Evolutionary conservation across 2,329 filamentous ascomycete species (phyloP).

Genomic region (Coleophoma cylindrospora): DNA sequence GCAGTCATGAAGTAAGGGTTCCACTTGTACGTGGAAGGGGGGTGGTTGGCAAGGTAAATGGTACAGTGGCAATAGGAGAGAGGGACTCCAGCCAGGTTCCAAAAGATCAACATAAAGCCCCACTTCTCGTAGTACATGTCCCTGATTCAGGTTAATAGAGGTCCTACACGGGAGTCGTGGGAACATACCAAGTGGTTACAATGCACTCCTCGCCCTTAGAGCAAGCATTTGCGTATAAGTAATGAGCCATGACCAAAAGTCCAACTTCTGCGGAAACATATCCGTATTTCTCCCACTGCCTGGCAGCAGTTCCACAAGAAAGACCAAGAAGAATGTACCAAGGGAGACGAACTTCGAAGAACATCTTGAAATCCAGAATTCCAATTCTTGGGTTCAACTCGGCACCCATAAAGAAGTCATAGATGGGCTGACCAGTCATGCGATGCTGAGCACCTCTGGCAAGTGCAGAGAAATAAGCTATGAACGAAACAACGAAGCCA

Average conservation of each 20-base stretch:
- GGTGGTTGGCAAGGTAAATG: slow-evolving; percentile 80
- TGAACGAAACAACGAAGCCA: slow-evolving; percentile 75
- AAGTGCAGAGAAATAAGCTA: slow-evolving; percentile 83
- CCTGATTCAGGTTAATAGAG: slow-evolving; percentile 33
- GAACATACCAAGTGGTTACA: slow-evolving; percentile 67
- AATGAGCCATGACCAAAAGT: slow-evolving; percentile 86
- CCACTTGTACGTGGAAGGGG: slow-evolving; percentile 70
- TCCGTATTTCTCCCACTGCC: slow-evolving; percentile 80
- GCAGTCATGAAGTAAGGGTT: slow-evolving; percentile 60
- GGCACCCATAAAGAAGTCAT: slow-evolving; percentile 89
- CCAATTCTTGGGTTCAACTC: slow-evolving; percentile 82
- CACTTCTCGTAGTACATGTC: slow-evolving; percentile 98
- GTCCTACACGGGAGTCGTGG: not conserved
- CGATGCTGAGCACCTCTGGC: slow-evolving; percentile 79
- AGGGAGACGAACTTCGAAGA: slow-evolving; percentile 86
- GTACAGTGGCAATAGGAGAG: slow-evolving; percentile 92
- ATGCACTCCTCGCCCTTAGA: slow-evolving; percentile 90
- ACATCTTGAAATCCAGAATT: slow-evolving; percentile 89
- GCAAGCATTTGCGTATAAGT: slow-evolving; percentile 87
- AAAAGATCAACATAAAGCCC: slow-evolving; percentile 98
- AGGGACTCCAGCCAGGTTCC: slow-evolving; percentile 89
- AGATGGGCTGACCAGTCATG: slow-evolving; percentile 79
- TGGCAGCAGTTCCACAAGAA: slow-evolving; percentile 68
- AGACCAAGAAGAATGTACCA: slow-evolving; percentile 88
- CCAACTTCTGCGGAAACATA: slow-evolving; percentile 81